A percentile compares a stretch with the other conserved stretches of the same genome.
phyloP scores from a whole-genome alignment of 2,329 filamentous ascomycete species.

The Apiospora pterosperma region DNA sequence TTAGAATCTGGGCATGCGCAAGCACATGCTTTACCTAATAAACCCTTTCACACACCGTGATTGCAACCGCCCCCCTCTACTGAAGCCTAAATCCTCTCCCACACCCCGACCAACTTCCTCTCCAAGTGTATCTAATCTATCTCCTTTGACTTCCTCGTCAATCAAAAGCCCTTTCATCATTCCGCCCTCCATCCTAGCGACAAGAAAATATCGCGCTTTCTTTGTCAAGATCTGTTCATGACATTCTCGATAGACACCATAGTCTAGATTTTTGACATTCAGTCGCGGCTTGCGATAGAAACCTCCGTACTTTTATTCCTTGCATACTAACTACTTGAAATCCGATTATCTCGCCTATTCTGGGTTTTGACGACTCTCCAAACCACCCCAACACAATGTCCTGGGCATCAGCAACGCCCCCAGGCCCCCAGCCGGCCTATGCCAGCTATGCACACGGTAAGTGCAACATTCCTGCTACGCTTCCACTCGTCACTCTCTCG shows the following conservation, averaged over 20 bases:
- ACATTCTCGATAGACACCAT: not conserved
- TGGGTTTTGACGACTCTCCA: not conserved
- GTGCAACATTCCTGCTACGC: not conserved
- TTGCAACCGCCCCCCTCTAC: not conserved
- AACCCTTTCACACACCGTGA: too few relatives aligned
- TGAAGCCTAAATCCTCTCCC: not conserved
- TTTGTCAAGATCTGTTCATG: not conserved
- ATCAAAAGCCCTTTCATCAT: not conserved
- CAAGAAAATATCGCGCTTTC: not conserved
- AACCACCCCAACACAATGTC: constrained; percentile 5
- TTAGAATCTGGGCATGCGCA: too few relatives aligned
- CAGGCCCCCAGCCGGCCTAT: constrained; percentile 19
- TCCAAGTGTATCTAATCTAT: not conserved
- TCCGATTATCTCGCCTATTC: not conserved
- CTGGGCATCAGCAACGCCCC: constrained; percentile 18
- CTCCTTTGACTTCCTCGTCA: not conserved
- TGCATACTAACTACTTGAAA: constrained; percentile 1
- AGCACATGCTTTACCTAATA: too few relatives aligned
- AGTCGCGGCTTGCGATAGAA: not conserved
- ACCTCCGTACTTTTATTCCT: not conserved
- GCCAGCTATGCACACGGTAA: constrained; percentile 24
- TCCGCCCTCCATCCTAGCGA: not conserved
- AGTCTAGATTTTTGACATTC: not conserved
- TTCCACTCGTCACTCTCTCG: not conserved
- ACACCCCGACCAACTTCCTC: not conserved